Evolutionary conservation across 116 monocot genomes (phyloP).

Genomic region (Posidonia oceanica): DNA sequence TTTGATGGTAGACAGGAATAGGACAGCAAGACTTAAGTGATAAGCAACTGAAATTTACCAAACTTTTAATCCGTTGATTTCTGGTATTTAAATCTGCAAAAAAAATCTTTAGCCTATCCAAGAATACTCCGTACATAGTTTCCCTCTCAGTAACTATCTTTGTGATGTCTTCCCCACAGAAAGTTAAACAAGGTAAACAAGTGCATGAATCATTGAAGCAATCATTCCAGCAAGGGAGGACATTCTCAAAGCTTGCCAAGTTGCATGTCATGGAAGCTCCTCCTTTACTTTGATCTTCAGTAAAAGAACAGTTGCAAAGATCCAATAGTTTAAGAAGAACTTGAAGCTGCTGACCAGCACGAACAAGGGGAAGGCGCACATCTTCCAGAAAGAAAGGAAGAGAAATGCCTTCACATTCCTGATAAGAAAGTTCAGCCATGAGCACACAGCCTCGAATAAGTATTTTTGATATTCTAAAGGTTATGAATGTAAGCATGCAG

Average conservation of each 20-base stretch:
- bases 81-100: slow-evolving; percentile 30
- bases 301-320: slow-evolving; percentile 26
- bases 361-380: slow-evolving; percentile 45
- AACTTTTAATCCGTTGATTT: slow-evolving; percentile 20
- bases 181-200: slow-evolving; percentile 36
- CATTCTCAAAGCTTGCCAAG: slow-evolving; percentile 39
- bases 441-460: too few relatives aligned
- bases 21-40: too few relatives aligned
- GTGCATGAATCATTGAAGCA: slow-evolving; percentile 17
- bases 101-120: slow-evolving; percentile 41
- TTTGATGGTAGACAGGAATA: too few relatives aligned
- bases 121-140: slow-evolving; percentile 29
- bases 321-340: slow-evolving; percentile 77
- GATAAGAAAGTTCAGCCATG: slow-evolving; percentile 2
- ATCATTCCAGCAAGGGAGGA: slow-evolving; percentile 66
- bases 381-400: slow-evolving; percentile 82
- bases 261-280: slow-evolving; percentile 9
- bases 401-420: slow-evolving; percentile 40
- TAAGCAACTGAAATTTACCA: slow-evolving; percentile 10
- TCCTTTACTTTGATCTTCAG: slow-evolving; percentile 6
- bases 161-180: slow-evolving; percentile 33
- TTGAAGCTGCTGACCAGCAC: slow-evolving; percentile 83
- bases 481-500: too few relatives aligned
- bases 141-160: slow-evolving; percentile 41
- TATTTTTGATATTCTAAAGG: too few relatives aligned